Evolutionary conservation across 139 green algal species (phyloP), one percentile per base, ranked within the genome.

Genomic region (Chlorella vulgaris): DNA sequence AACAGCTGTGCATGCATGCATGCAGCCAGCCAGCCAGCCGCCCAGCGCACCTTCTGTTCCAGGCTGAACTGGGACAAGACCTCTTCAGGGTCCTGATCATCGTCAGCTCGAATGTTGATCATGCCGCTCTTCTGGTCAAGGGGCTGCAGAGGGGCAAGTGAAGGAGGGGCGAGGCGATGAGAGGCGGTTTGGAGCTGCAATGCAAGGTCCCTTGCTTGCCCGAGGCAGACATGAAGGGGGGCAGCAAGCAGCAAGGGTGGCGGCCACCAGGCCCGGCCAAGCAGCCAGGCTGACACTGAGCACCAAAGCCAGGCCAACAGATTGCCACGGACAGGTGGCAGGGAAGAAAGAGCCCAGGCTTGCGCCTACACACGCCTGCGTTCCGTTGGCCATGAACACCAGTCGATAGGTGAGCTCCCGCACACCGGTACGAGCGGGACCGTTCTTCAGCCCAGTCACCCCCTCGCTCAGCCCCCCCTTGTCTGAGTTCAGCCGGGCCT

Each of bases 351-450:
- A 15, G 47, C 47, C 15, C 47, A 58, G 10, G 47, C 47, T 58
- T 10, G 15, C 47, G 15, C 13, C 47, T 15, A 15, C 47, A 15
- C 69, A 19, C 31, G 89, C 89, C 85, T 96, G 85, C 8, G 90
- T 86, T 31, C 88, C 86, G 81, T 69, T 93, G 42, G 95, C 95
- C 36, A 98, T 71, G 87, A 99, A 99, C 66, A 88, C 90, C 55
- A 99, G 86, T 58, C 86, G 86, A 88, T 98, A 99, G 10, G 90
- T 96, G n/a, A 99, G 88, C 85, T 99, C 96, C 13, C 96, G 86
- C 19, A 89, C 88, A 26, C 96, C 96, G 31, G 95, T 89, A 61
- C 76, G 76, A 19, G 67, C 68, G 51, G 81, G 81, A 19, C 85
- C 85, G 4, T 80, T 80, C 77, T 87, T 91, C 39, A 98, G 82